Evolutionary conservation across 2,329 filamentous ascomycete genomes (phyloP), one percentile per base, ranked within the genome.

Genomic region (Trematosphaeria pertusa): DNA sequence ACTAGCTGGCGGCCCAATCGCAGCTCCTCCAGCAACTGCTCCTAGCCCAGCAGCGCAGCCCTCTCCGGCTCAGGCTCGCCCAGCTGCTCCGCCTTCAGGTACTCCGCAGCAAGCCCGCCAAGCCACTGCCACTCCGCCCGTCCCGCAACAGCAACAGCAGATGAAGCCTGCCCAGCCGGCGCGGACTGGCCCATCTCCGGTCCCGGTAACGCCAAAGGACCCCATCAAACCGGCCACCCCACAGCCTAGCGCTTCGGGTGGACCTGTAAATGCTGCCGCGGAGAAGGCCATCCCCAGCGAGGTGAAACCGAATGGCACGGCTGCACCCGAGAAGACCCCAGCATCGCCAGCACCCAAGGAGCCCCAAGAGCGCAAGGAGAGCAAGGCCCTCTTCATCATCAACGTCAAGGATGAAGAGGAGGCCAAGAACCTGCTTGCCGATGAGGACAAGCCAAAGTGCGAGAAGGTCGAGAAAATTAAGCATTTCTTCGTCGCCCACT

Each of bases 371-470:
- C 73, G 74, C 50, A 75, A 76, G 64, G 82, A 91, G 64, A 90
- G 87, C 59, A 87, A 91, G 62, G 93, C 89, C 37, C 82, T 99
- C 15, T 99, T 97, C 72, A 86, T 99, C 50, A 89, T 89, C 76
- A 92, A 92, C 64, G 86, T 92, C 17, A 89, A 86, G 62, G 88
- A 83, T 43, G 89, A 93, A 56, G 89, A 96, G 22, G 89, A 92
- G 50, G 87, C 90, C 28, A 87, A 87, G 46, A 86, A 89, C 24
- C 79, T 96, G 18, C 93, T 99, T 67, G 79, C 84, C 1, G 86
- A 94, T 10, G 89, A 96, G 62, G 91, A 97, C 67, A 87, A 85
- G 67, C 69, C 82, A 22, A 97, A 95, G 76, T 90, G 97, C 56
- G 73, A 84, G 43, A 78, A 78, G 63, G 73, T 83, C 45, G 78